phyloP scores from a whole-genome alignment of 805 yeast genomes.

The Saccharomycopsis javanensis region DNA sequence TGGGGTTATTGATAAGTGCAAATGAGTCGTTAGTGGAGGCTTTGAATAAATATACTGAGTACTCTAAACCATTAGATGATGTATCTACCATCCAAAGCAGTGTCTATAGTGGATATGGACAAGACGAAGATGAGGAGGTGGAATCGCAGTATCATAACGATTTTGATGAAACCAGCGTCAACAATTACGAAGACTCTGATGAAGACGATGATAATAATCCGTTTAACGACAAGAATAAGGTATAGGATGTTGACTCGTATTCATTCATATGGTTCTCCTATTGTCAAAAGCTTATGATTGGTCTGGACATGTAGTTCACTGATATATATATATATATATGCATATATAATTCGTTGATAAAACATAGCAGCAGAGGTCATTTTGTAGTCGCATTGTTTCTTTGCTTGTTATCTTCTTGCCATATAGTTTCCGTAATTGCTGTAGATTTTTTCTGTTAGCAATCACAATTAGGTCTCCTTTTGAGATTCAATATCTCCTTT shows the following conservation, averaged over 20 bases:
- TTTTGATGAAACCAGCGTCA: neutral
- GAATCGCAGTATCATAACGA: neutral
- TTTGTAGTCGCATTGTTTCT: too few relatives aligned
- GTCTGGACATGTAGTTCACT: too few relatives aligned
- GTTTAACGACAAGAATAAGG: slow-evolving; percentile 17
- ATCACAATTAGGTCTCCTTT: too few relatives aligned
- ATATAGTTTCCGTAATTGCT: too few relatives aligned
- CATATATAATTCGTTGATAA: too few relatives aligned
- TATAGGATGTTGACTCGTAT: neutral
- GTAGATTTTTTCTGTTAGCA: too few relatives aligned
- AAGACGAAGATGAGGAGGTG: slow-evolving; percentile 8
- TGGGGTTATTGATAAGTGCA: slow-evolving; percentile 82
- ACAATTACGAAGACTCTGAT: slow-evolving; percentile 10
- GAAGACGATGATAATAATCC: slow-evolving; percentile 18
- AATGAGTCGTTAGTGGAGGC: slow-evolving; percentile 82
- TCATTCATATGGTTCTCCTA: neutral
- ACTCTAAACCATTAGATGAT: slow-evolving; percentile 9
- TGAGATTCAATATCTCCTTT: too few relatives aligned
- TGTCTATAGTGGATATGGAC: slow-evolving; percentile 3
- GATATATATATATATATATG: too few relatives aligned
- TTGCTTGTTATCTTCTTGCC: too few relatives aligned
- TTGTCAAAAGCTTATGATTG: too few relatives aligned
- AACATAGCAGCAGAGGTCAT: too few relatives aligned
- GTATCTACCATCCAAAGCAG: neutral
- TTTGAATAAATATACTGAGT: slow-evolving; percentile 55